Evolutionary conservation across 2,329 filamentous ascomycete species (phyloP), one percentile per base, ranked within the genome.

Genomic region (Cercospora canescens): DNA sequence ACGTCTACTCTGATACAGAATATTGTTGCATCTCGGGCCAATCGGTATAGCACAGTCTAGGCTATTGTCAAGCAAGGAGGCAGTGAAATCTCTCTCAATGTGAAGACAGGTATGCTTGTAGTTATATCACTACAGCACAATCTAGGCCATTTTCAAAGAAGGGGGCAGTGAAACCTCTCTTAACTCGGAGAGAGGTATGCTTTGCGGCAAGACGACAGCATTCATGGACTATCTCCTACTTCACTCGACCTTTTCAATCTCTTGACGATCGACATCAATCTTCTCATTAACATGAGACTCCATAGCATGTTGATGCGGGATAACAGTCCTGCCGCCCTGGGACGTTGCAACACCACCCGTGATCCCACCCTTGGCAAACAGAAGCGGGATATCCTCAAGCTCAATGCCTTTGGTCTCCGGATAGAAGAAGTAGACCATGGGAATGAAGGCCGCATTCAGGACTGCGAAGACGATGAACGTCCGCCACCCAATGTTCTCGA

Each of bases 401-500:
- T 63, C 59, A 14, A 70, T 57, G 8, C 66, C 63, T 12, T 32
- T 56, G 5, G 68, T 71, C 60, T 71, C 68, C 1, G 69, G 69
- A 48, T 67, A 70, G 60, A 70, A 71, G 30, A 61, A 61, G 41
- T 61, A 61, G 16, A 52, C 30, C 26, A 61, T 52, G 32, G 59
- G 59, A 1, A 61, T 34, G 18, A 61, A 61, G 18, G 59, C 59
- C 8, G 59, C 59, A 7, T 52, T 50, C 6, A 61, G n/a, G 8
- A 67, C 66, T 1, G 68, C 61, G 21, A 65, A 71, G n/a, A 70
- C 64, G 50, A 70, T 67, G 18, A 67, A 71, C 2, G 60, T 55
- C 35, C 60, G 52, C 60, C 55, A 60, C 7, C 35, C 28, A 50
- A 66, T 58, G 41, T 63, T 32, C 39, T 59, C 54, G 14, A 59